Evolutionary conservation across 495 filamentous ascomycete species (phyloP), one percentile per base, ranked within the genome.

Genomic region (Daldinia concentrica): DNA sequence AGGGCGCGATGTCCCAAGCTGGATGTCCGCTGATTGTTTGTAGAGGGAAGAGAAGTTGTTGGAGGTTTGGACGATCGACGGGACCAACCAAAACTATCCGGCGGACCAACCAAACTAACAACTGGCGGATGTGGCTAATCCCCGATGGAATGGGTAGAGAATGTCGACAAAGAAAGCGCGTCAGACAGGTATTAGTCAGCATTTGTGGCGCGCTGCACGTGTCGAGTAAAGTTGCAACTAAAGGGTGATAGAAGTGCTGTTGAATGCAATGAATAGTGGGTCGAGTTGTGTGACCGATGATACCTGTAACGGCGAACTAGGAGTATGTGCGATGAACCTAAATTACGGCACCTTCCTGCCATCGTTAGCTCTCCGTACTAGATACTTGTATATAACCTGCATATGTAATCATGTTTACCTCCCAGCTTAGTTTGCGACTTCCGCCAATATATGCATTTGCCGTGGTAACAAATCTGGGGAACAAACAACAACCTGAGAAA

Each of bases 1-100:
- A 72, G 71, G 76, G 73, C 71, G 74, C 71, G 70, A 79, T 71
- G 75, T 65, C 72, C 64, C 56, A 61, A 66, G 68, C 63, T 69
- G 67, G 68, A 76, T 73, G 64, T 65, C 66, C 70, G 66, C 60
- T 75, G 58, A 52, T 48, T 75, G 65, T 68, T 74, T 64, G 71
- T 62, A 32, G 17, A 26, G 48, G 50, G 22, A 19, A 48, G 22
- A 43, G 36, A 55, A 27, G 29, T n/a, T 60, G 54, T 54, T 59
- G 59, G 26, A 48, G 36, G 50, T 61, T 57, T 62, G 37, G 56
- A 26, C 22, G 26, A 48, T 48, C 43, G 17, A 19, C 43, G 43
- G 43, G 43, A 24, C 43, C 43, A 48, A 48, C 43, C 43, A 48
- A 24, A 48, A 48, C 43, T 48, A 45, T 22, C 43, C 43, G 43